Conservation (phyloP, 1,284 basidiomycete species). For the Porogramme epimiltina region DNA sequence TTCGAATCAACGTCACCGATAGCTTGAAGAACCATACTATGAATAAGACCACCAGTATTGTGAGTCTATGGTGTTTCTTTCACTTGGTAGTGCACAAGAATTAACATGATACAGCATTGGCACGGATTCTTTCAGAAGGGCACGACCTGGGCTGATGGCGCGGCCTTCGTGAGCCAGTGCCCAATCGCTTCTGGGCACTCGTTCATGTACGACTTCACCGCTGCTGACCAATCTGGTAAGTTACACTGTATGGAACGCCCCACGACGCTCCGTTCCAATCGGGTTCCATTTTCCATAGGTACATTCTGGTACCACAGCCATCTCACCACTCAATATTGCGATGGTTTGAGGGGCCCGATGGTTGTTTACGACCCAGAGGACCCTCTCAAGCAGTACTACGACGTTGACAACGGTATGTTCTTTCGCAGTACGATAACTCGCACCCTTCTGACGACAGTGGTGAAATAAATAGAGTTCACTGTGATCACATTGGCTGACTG, state of each 20-base stretch:
- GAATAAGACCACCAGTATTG: conserved; percentile 37
- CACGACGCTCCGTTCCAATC: no score
- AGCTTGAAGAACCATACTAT: conserved; percentile 7
- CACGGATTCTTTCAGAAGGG: conserved; percentile 32
- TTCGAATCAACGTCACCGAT: conserved; percentile 14
- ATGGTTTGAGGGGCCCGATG: conserved; percentile 30
- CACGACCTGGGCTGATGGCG: conserved; percentile 27
- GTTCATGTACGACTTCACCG: conserved; percentile 42
- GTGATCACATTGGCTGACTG: conserved; percentile 27
- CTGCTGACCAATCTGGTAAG: conserved; percentile 32
- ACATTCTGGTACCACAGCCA: conserved; percentile 25
- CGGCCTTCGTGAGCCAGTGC: conserved; percentile 5
- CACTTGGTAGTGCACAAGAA: background rate
- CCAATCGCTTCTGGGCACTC: conserved; percentile 44
- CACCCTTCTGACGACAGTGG: background rate
- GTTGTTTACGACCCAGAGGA: conserved; percentile 43
- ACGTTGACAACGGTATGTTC: conserved; percentile 25
- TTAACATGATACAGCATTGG: conserved; percentile 32
- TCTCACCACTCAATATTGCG: conserved; percentile 16
- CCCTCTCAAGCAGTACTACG: conserved; percentile 38
- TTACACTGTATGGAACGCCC: no score
- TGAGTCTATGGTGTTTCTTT: conserved; percentile 23
- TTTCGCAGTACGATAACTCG: background rate
- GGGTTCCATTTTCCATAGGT: background rate
- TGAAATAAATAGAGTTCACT: conserved; percentile 19